A percentile compares a stretch with the other conserved stretches of the same genome.
Evolutionary conservation across 2,329 filamentous ascomycete genomes (phyloP).

Genomic region (Cladosporium sp.): DNA sequence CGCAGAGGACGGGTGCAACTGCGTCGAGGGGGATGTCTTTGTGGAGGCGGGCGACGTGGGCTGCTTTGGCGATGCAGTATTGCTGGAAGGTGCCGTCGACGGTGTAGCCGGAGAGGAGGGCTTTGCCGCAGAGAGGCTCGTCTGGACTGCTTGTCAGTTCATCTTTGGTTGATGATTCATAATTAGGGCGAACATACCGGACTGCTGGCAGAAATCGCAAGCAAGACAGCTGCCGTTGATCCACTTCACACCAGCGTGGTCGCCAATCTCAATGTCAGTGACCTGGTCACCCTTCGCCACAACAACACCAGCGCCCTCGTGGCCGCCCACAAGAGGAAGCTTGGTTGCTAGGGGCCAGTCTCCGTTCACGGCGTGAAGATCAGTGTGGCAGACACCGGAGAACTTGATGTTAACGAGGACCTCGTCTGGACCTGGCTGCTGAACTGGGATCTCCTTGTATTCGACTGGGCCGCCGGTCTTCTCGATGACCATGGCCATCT

Average conservation of each 20-base stretch:
- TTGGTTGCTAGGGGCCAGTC: conserved; percentile 88
- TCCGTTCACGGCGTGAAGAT: conserved; percentile 77
- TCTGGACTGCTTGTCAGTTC: conserved; percentile 47
- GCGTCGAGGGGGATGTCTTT: conserved; percentile 74
- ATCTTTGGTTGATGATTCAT: not conserved
- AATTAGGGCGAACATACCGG: conserved; percentile 62
- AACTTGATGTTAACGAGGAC: conserved; percentile 90
- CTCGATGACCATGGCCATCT: conserved; percentile 91
- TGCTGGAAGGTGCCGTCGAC: conserved; percentile 93
- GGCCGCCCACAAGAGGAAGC: conserved; percentile 80
- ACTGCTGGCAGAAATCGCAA: conserved; percentile 78
- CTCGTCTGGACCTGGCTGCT: conserved; percentile 80
- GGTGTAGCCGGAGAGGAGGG: conserved; percentile 82
- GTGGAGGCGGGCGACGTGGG: conserved; percentile 79
- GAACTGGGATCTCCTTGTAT: conserved; percentile 81
- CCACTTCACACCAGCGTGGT: conserved; percentile 88
- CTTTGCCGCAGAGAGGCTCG: conserved; percentile 77
- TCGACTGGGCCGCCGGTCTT: conserved; percentile 69
- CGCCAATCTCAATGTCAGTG: conserved; percentile 75
- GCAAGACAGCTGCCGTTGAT: conserved; percentile 82
- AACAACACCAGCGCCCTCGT: conserved; percentile 77
- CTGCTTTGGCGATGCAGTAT: conserved; percentile 84
- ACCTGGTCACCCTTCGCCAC: conserved; percentile 78
- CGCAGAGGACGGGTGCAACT: conserved; percentile 78
- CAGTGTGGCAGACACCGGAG: conserved; percentile 88